Evolutionary conservation across 345 rosid species (phyloP).

Genomic region (Isatis tinctoria): DNA sequence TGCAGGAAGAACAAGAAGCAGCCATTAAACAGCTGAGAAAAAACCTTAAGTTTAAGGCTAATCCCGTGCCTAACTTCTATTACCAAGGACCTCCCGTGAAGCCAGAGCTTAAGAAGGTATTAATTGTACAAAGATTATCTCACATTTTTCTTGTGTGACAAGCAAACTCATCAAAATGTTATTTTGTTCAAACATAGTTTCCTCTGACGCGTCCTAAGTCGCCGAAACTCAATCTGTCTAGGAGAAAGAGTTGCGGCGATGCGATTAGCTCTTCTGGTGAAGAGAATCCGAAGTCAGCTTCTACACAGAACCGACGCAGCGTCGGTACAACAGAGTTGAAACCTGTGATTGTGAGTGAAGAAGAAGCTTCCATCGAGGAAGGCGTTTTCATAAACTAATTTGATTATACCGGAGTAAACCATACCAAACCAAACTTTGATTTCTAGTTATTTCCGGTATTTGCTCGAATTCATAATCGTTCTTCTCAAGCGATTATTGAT

Average conservation of each 20-base stretch:
- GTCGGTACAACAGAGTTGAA: constrained; percentile 27
- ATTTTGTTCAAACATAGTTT: constrained; percentile 33
- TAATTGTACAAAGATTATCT: background rate
- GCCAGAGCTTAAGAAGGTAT: constrained; percentile 79
- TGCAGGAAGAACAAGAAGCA: constrained; percentile 93
- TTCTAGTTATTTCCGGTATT: background rate
- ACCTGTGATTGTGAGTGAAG: constrained; percentile 1
- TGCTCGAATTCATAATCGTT: background rate
- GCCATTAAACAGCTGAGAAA: constrained; percentile 80
- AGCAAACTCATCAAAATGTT: background rate
- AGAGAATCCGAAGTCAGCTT: constrained; percentile 44
- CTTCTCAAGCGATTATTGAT: background rate
- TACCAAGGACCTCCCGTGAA: constrained; percentile 80
- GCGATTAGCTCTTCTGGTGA: constrained; percentile 38
- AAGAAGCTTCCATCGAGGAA: constrained; percentile 2
- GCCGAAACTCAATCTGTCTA: constrained; percentile 41
- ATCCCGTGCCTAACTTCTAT: constrained; percentile 89
- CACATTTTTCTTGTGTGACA: constrained; percentile 9
- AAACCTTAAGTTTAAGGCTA: constrained; percentile 70
- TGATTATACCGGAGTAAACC: background rate
- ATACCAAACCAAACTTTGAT: background rate
- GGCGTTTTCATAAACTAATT: background rate
- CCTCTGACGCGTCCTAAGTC: constrained; percentile 83
- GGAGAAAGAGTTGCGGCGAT: constrained; percentile 83
- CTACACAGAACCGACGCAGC: constrained; percentile 58